Evolutionary conservation across 1,284 basidiomycete species (phyloP), one percentile per base, ranked within the genome.

Genomic region (Trichosporon inkin): DNA sequence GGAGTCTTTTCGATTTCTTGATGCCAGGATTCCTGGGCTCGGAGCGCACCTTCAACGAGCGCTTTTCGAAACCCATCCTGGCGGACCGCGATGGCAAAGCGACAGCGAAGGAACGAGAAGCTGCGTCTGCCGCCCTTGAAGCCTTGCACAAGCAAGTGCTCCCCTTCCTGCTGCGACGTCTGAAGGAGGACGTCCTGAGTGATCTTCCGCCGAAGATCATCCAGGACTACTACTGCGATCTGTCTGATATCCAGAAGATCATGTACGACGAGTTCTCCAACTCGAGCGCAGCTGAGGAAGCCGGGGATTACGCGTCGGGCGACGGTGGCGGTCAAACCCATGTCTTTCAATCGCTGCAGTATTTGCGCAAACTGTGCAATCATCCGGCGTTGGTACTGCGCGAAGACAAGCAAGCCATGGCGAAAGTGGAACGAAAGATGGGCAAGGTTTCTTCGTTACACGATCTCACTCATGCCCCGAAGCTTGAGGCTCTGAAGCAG

Each of bases 201-300:
- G 96, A 99, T 74, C 82, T 99, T 2, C 96, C 96, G 0, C 96
- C 96, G 2, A 99, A 99, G 81, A 99, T 99, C 76, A 99, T 99
- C 65, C 96, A 99, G 78, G 96, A 99, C 75, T 98, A 99, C 77
- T 96, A 98, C 73, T 98, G 95, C 82, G 95, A 99, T 72, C 83
- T 99, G 2, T 97, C 94, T 0, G 88, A 92, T 14, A 78, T 99
- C 56, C 94, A 99, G 80, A 92, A 92, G 78, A 82, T 87, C 69
- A 83, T 98, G 16, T 98, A 97, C 75, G 94, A 97, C 72, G 88
- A 94, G 71, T 96, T 93, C 71, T 86, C 89, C 1, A 85, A 85
- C 72, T 95, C 92, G 0, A 84, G 86, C 66, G 91, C 86, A 22
- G 84, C 81, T 59, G 75, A 82, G 37, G 82, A 85, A 38, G 88